Conservation (phyloP, 257 asterid species). For the Craterostigma plantagineum region DNA sequence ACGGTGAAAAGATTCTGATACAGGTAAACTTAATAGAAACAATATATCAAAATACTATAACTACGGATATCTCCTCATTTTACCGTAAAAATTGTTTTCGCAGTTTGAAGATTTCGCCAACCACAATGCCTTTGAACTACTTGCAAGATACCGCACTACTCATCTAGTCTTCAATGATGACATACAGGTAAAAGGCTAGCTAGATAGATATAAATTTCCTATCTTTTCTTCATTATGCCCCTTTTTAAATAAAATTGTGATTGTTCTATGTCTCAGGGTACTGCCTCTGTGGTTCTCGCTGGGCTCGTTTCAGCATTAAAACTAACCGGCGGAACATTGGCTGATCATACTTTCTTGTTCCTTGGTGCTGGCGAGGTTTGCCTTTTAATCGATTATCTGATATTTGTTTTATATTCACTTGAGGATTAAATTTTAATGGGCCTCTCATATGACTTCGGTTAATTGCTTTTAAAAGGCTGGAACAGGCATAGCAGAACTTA, state of each 20-base stretch:
- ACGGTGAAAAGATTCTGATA: slow-evolving; percentile 55
- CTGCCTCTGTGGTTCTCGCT: slow-evolving; percentile 63
- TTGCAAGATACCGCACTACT: slow-evolving; percentile 36
- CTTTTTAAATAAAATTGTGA: too few relatives aligned
- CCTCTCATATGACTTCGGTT: not conserved
- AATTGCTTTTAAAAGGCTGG: not conserved
- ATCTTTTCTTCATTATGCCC: too few relatives aligned
- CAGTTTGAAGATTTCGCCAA: slow-evolving; percentile 79
- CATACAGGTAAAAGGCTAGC: slow-evolving; percentile 33
- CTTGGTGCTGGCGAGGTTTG: slow-evolving; percentile 75
- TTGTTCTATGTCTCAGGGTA: slow-evolving; percentile 29
- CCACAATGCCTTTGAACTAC: slow-evolving; percentile 62
- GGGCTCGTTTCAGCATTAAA: slow-evolving; percentile 48
- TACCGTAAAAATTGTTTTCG: too few relatives aligned
- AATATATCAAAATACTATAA: too few relatives aligned
- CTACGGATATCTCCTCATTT: too few relatives aligned
- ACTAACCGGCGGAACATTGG: slow-evolving; percentile 37
- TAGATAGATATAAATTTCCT: too few relatives aligned
- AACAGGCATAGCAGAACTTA: slow-evolving; percentile 3
- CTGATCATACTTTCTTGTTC: slow-evolving; percentile 64
- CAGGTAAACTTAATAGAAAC: slow-evolving; percentile 25
- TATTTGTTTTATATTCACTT: not conserved
- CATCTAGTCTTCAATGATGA: slow-evolving; percentile 76
- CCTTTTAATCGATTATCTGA: not conserved
- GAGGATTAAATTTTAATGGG: not conserved